A percentile compares a stretch with the other conserved stretches of the same genome.
These are phyloP conservation scores for Tuber microsphaerosporum DNA, from an alignment of 495 filamentous ascomycete genomes.

Conservation along the genomic window DNA sequence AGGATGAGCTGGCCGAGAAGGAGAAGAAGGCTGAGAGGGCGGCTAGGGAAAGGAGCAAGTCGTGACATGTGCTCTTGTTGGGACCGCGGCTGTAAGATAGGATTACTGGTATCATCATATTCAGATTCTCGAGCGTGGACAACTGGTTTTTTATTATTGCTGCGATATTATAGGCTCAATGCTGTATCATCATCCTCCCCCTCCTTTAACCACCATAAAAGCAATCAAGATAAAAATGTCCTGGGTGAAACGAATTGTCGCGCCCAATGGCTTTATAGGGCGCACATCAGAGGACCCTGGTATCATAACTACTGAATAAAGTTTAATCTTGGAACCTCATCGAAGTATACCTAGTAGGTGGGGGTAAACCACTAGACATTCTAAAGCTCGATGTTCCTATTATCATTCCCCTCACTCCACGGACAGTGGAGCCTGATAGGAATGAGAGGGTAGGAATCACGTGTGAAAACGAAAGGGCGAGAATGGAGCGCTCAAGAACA, in stretches of 20 bases:
- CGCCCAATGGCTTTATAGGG: slow-evolving; percentile 27
- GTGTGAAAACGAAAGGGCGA: not conserved
- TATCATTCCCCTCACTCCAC: not conserved
- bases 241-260: slow-evolving; percentile 38
- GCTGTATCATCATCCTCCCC: not conserved
- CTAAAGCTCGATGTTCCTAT: slow-evolving; percentile 18
- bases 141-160: not conserved
- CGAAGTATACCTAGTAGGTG: slow-evolving; percentile 29
- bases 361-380: slow-evolving; percentile 31
- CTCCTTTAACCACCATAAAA: not conserved
- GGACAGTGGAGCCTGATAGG: not conserved
- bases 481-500: not conserved
- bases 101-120: not conserved
- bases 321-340: slow-evolving; percentile 33
- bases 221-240: slow-evolving; percentile 11
- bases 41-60: slow-evolving; percentile 10
- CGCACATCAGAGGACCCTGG: slow-evolving; percentile 37
- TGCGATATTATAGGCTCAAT: not conserved
- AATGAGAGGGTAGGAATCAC: not conserved
- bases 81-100: not conserved
- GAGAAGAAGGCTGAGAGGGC: slow-evolving; percentile 7
- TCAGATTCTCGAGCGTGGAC: not conserved
- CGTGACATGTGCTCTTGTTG: slow-evolving; percentile 5
- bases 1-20: slow-evolving; percentile 29
- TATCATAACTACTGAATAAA: slow-evolving; percentile 20